Percentiles rank a stretch among this genome's conserved stretches.
phyloP scores from a whole-genome alignment of 192 early-diverging fungal species.

The Gryganskiella cystojenkinii region DNA sequence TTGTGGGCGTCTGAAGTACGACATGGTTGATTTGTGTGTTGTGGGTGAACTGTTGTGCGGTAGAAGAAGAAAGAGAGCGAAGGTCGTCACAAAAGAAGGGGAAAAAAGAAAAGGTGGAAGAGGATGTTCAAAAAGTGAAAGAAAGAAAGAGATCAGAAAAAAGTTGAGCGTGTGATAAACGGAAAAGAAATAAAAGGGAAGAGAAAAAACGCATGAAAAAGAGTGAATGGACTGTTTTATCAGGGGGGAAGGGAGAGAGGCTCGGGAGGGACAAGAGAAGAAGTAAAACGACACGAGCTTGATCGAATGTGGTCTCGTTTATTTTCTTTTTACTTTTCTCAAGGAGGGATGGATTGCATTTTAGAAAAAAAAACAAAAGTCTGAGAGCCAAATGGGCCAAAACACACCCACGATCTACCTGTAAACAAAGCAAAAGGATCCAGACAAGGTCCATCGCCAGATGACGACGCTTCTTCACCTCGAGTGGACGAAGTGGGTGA shows the following conservation, averaged over 20 bases:
- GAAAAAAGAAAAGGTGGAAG: neutral
- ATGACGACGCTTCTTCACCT: too few species aligned
- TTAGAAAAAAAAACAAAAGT: neutral
- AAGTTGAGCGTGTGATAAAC: too few species aligned
- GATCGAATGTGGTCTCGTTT: too few species aligned
- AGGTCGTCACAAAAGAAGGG: neutral
- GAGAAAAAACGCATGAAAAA: too few species aligned
- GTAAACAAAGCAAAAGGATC: too few species aligned
- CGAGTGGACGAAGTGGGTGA: too few species aligned
- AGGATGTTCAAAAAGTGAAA: neutral
- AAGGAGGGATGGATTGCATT: neutral
- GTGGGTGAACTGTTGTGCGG: too few species aligned
- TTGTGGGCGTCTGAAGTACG: conserved; percentile 37
- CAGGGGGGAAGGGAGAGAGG: neutral
- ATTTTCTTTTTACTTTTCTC: too few species aligned
- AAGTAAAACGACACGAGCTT: too few species aligned
- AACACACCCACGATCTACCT: neutral
- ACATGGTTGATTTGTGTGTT: conserved; percentile 10
- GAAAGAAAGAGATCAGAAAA: neutral
- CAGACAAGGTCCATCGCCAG: neutral
- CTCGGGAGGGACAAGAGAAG: neutral
- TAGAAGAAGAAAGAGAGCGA: too few species aligned
- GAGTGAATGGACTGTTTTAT: neutral
- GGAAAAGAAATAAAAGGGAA: too few species aligned
- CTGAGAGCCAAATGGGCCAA: neutral